Conservation (phyloP, 2,329 filamentous ascomycete species). For the Aspergillus ustus region DNA sequence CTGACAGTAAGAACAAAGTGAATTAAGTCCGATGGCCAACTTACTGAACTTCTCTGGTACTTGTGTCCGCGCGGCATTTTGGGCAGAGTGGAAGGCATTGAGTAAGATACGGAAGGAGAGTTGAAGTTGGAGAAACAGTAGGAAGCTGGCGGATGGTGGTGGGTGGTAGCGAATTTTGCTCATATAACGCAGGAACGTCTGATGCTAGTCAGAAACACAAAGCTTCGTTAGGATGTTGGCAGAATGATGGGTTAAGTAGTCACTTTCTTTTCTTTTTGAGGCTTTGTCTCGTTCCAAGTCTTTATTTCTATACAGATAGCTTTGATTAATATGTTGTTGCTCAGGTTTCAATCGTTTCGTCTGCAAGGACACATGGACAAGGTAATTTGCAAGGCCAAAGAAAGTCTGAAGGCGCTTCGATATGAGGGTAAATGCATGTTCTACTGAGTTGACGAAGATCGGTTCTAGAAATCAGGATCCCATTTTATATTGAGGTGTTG, state of each 20-base stretch:
- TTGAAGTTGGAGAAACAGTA: neutral
- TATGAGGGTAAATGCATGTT: neutral
- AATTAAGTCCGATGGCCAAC: neutral
- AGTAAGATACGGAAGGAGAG: constrained; percentile 1
- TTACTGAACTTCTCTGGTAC: constrained; percentile 13
- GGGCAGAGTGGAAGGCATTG: neutral
- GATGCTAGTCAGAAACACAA: neutral
- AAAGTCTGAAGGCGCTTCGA: neutral
- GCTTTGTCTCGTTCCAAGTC: neutral
- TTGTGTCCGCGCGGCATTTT: constrained; percentile 10
- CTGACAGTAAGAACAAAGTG: neutral
- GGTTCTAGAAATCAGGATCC: neutral
- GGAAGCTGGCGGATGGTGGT: neutral
- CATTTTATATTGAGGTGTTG: neutral
- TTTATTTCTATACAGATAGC: neutral
- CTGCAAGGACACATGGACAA: neutral
- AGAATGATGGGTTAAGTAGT: neutral
- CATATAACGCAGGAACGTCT: constrained; percentile 11
- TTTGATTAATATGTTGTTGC: neutral
- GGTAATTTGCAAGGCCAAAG: neutral
- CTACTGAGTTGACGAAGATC: neutral
- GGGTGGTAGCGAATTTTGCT: neutral
- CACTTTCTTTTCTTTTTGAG: neutral
- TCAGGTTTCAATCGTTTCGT: neutral
- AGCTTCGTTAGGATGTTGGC: neutral